Conservation (phyloP, 805 yeast genomes). For the Saccharomycopsis fermentans region DNA sequence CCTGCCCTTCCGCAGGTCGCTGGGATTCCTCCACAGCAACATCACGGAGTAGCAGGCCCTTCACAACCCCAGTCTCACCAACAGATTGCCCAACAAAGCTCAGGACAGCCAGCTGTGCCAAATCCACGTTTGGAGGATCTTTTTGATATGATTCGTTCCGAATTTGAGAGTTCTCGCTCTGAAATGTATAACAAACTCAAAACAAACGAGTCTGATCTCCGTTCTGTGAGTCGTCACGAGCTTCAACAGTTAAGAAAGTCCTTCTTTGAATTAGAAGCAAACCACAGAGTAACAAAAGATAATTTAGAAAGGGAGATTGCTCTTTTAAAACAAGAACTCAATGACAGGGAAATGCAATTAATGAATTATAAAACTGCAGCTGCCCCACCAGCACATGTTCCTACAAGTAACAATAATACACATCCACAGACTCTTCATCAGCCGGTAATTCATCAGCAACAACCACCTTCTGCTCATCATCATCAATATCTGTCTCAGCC, state of each 20-base stretch:
- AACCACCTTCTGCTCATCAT: not conserved
- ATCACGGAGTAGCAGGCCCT: not conserved
- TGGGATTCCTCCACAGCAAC: not conserved
- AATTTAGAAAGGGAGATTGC: constrained; percentile 84
- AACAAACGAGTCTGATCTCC: constrained; percentile 69
- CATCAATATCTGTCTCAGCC: not conserved
- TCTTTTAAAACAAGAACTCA: constrained; percentile 77
- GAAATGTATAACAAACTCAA: constrained; percentile 33
- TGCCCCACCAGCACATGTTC: not conserved
- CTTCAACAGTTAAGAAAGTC: constrained; percentile 90
- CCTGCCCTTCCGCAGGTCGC: not conserved
- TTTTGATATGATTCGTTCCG: constrained; percentile 84
- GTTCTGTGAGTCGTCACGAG: constrained; percentile 36
- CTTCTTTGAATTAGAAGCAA: constrained; percentile 85
- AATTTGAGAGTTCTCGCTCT: constrained; percentile 48
- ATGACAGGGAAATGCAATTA: constrained; percentile 58
- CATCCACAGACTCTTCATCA: not conserved
- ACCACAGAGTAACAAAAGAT: constrained; percentile 90
- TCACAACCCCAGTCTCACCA: not conserved
- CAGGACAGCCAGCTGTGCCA: not conserved
- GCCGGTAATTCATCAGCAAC: not conserved
- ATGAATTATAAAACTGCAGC: constrained; percentile 22
- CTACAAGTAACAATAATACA: not conserved
- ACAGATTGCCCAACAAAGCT: not conserved
- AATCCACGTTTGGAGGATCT: constrained; percentile 40